A percentile compares a stretch with the other conserved stretches of the same genome.
Evolutionary conservation across 352 stramenopile species (phyloP).

Genomic region (Pythium insidiosum): DNA sequence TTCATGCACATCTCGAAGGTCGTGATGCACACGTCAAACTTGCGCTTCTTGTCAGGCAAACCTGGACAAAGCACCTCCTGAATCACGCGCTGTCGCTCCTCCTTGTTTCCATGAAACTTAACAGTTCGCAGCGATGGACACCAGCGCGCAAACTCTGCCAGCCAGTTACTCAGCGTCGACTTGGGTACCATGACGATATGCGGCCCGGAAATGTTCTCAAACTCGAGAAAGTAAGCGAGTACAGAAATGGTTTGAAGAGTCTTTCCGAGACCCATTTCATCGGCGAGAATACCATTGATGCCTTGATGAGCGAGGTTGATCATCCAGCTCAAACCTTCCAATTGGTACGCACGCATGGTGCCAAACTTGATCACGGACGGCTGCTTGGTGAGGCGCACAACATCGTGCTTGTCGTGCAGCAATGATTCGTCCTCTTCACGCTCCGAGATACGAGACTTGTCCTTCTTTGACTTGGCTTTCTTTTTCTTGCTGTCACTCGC

Average conservation of each 20-base stretch:
- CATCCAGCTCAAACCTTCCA: conserved; percentile 98
- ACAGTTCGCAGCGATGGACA: conserved; percentile 87
- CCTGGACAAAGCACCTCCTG: conserved; percentile 86
- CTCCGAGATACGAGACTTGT: conserved; percentile 87
- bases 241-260: conserved; percentile 93
- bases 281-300: conserved; percentile 97
- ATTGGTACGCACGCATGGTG: conserved; percentile 97
- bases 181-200: conserved; percentile 94
- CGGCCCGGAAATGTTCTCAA: conserved; percentile 80
- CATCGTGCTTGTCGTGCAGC: conserved; percentile 71
- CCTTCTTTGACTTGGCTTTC: conserved; percentile 25
- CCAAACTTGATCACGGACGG: conserved; percentile 90
- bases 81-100: conserved; percentile 81
- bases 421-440: conserved; percentile 75
- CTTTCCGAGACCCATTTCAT: conserved; percentile 98
- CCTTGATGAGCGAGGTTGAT: conserved; percentile 98
- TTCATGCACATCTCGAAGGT: conserved; percentile 96
- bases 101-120: conserved; percentile 91
- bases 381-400: conserved; percentile 89
- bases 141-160: conserved; percentile 90
- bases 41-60: conserved; percentile 85
- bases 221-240: conserved; percentile 78
- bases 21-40: conserved; percentile 96
- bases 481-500: conserved; percentile 21
- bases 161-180: conserved; percentile 92